Conservation (phyloP, 176 grass and related monocot genomes). For the Chrysopogon serrulatus region DNA sequence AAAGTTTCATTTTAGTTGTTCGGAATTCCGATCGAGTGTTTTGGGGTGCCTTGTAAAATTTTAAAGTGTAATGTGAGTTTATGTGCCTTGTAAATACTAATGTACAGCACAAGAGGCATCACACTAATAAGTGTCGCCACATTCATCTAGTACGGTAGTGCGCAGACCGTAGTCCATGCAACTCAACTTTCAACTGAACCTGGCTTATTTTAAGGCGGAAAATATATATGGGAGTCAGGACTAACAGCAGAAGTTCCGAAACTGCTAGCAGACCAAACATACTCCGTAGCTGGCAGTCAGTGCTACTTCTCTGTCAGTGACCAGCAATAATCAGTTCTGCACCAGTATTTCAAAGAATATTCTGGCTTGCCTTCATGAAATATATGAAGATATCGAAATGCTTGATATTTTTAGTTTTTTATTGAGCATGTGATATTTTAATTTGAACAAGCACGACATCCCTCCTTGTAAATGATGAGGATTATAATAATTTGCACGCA, state of each 20-base stretch:
- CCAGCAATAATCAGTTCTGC: slow-evolving; percentile 24
- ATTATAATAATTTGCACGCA: neutral
- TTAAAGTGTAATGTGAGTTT: too few relatives aligned
- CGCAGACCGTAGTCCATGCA: neutral
- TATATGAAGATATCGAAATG: neutral
- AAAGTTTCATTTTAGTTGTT: too few relatives aligned
- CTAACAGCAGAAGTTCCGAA: neutral
- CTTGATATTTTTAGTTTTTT: neutral
- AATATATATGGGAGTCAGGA: neutral
- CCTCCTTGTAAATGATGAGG: neutral
- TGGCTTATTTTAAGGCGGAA: neutral
- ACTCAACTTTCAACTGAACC: slow-evolving; percentile 20
- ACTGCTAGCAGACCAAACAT: neutral
- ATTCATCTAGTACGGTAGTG: neutral
- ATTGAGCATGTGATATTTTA: too few relatives aligned
- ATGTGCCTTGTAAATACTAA: neutral
- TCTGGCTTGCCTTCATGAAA: neutral
- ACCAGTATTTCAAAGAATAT: slow-evolving; percentile 29
- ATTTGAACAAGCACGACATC: slow-evolving; percentile 5
- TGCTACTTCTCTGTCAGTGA: slow-evolving; percentile 19
- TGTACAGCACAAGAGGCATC: too few relatives aligned
- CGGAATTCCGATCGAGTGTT: too few relatives aligned
- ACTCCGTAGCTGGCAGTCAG: slow-evolving; percentile 22
- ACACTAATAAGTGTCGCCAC: neutral
- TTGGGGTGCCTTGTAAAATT: too few relatives aligned